A percentile compares a stretch with the other conserved stretches of the same genome.
phyloP scores from a whole-genome alignment of 2,329 filamentous ascomycete species.

The Geosmithia putterillii region DNA sequence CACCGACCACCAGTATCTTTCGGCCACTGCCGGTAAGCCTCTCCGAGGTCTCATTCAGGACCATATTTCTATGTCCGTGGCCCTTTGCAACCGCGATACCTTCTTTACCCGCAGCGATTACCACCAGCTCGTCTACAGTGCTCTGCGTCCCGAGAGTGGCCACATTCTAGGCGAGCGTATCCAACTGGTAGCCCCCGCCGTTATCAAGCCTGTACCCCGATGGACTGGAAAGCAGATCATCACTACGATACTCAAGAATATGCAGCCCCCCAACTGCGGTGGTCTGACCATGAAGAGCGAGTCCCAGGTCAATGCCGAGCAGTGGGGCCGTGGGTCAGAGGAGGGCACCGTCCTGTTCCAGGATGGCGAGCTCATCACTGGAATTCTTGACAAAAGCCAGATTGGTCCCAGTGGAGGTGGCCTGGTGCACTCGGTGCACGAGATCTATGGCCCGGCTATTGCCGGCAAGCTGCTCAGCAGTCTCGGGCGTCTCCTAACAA shows the following conservation, averaged over 20 bases:
- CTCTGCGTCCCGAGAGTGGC: conserved; percentile 77
- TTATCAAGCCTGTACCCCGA: conserved; percentile 66
- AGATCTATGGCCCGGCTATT: conserved; percentile 77
- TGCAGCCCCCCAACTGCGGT: conserved; percentile 63
- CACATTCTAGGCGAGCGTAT: conserved; percentile 78
- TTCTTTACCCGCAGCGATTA: conserved; percentile 85
- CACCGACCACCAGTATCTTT: conserved; percentile 94
- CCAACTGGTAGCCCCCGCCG: conserved; percentile 65
- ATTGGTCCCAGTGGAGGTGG: conserved; percentile 81
- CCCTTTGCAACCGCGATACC: conserved; percentile 80
- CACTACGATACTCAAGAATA: conserved; percentile 85
- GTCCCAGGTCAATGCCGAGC: conserved; percentile 62
- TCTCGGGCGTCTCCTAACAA: conserved; percentile 77
- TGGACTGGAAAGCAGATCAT: conserved; percentile 98
- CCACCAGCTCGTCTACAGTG: conserved; percentile 86
- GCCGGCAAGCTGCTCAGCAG: conserved; percentile 84
- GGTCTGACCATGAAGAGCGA: conserved; percentile 71
- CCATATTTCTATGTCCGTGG: conserved; percentile 89
- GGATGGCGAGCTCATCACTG: conserved; percentile 76
- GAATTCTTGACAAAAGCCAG: conserved; percentile 92
- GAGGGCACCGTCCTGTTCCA: conserved; percentile 74
- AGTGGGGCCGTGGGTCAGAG: conserved; percentile 64
- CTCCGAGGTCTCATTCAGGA: conserved; percentile 95
- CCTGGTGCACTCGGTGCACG: conserved; percentile 83
- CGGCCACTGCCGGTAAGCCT: conserved; percentile 84